Conservation (phyloP, 495 filamentous ascomycete species). For the Thermochaetoides thermophila region DNA sequence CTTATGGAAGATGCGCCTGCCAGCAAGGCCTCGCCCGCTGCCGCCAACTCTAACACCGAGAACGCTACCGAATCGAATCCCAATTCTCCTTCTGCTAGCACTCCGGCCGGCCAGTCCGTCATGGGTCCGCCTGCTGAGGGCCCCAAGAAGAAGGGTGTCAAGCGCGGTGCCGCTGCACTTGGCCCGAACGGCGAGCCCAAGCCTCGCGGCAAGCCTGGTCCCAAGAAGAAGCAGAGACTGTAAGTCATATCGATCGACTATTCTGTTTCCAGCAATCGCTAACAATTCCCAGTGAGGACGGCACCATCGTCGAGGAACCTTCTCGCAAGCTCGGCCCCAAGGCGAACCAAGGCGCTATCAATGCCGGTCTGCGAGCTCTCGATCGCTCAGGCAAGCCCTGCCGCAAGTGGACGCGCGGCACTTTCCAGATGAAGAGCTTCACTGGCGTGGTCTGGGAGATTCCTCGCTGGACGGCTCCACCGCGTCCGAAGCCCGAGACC, state of each 20-base stretch:
- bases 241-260: conserved; percentile 45
- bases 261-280: background rate
- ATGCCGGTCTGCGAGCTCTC: conserved; percentile 83
- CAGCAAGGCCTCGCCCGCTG: conserved; percentile 18
- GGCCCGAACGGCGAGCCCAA: conserved; percentile 40
- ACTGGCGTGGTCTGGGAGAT: conserved; percentile 79
- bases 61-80: conserved; percentile 35
- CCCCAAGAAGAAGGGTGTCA: conserved; percentile 45
- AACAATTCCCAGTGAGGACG: conserved; percentile 38
- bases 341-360: conserved; percentile 95
- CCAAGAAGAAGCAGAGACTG: conserved; percentile 90
- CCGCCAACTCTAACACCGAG: conserved; percentile 25
- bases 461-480: conserved; percentile 66
- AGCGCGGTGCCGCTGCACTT: conserved; percentile 24
- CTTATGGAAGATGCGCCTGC: conserved; percentile 24
- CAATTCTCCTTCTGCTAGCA: conserved; percentile 30
- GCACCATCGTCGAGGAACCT: conserved; percentile 34
- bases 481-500: conserved; percentile 32
- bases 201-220: conserved; percentile 71
- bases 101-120: conserved; percentile 26
- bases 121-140: conserved; percentile 42
- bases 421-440: conserved; percentile 78
- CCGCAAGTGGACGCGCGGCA: conserved; percentile 75
- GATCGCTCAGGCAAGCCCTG: conserved; percentile 83
- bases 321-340: conserved; percentile 83